Base-by-base conservation (phyloP, 164 flowering plant genomes). In the Nelumbo lutea region DNA sequence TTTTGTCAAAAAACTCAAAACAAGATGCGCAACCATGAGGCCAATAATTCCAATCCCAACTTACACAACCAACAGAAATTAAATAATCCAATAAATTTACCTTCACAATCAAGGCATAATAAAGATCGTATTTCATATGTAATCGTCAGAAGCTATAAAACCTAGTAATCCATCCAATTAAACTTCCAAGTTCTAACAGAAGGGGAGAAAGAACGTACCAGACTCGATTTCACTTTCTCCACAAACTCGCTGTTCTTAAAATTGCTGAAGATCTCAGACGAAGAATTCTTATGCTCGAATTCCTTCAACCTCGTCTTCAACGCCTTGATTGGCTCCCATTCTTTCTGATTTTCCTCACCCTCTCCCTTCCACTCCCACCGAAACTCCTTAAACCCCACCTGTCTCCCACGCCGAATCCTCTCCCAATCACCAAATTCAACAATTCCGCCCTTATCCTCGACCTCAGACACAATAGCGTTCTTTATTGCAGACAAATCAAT, bases 181-280 rank as follows among this genome's bases (percentile, higher is more conserved):
- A 63, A 5, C 6, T 14, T 27, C 3, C 41, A 9, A 9, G 8
- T 61, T 27, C 43, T 13, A 42, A 1, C 27, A 4, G 52, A 53
- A 1, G 52, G 9, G 47, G 14, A 38, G 8, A 55, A 0, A 57
- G 48, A 52, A 66, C 90, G 68, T 86, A 95, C 99, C 96, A 87
- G 73, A 59, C 96, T 84, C 0, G 90, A 77, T 74, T 90, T 92
- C 9, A 92, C 69, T 76, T 90, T 91, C 87, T 85, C 97, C 70
- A 94, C 79, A 58, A 94, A 83, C 77, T 90, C 97, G 64, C 73
- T 85, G 39, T 79, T 90, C 85, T 82, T 90, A 58, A 89, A 75
- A 53, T 80, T 86, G n/a, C 73, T 80, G 45, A 90, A 81, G 73
- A 93, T 77, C 70, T 90, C 93, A 0, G 78, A 71, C 0, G 84